Evolutionary conservation across 176 grass and related monocot genomes (phyloP), one percentile per base, ranked within the genome.

Genomic region (Hordeum vulgare): DNA sequence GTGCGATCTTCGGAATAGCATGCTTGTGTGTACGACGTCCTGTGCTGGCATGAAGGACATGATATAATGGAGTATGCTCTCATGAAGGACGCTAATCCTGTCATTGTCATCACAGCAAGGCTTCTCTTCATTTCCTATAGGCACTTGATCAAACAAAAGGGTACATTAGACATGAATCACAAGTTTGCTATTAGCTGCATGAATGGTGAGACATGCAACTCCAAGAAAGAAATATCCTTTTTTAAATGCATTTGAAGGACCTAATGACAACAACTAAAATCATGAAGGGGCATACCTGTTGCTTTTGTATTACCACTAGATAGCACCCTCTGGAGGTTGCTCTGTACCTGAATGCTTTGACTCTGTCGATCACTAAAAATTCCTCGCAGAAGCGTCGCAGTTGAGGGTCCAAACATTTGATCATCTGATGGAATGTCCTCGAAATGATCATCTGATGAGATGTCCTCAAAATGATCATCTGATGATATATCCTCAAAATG

Each of bases 31-130:
- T 20, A 28, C 36, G 7, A 79, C 24, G 6, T 79, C 76, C 15
- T 20, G 8, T 63, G 59, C 59, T 64, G 59, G 26, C 39, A 79
- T 64, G 75, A 77, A 60, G 35, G 76, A 64, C 23, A 79, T 45
- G 39, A 79, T 63, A 29, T 42, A 25, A 42, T 79, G 59, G 14
- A 61, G 56, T 12, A 79, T 17, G 27, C 13, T 17, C 1, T 64
- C 76, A 64, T 61, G 76, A 79, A 79, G 76, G 14, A 18, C 39
- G 18, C 25, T 64, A n/a, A 79, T 41, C 59, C 76, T 79, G 5
- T 45, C 59, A 45, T 28, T 79, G 9, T 45, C 59, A 45, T 28
- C 25, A 9, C 13, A 12, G 23, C 37, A n/a, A 26, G 8, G 59
- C 34, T 25, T 61, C 53, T 60, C 59, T 28, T 77, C 27, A 34